Percentiles rank a stretch among this genome's conserved stretches.
These are phyloP conservation scores for Porodaedalea pini DNA, from an alignment of 1,284 basidiomycete genomes.

Conservation along the genomic window DNA sequence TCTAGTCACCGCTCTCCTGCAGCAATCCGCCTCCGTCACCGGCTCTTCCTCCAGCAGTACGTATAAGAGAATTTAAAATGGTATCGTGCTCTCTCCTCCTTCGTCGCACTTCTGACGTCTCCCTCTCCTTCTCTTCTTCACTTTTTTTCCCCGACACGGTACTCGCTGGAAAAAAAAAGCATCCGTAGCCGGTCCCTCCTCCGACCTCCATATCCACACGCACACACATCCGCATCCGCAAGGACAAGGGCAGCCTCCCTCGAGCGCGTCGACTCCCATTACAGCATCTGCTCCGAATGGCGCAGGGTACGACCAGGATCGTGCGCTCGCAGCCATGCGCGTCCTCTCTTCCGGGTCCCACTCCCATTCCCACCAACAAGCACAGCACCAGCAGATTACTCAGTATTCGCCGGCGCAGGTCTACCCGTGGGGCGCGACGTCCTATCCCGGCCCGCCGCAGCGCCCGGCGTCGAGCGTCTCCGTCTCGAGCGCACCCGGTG, in stretches of 20 bases:
- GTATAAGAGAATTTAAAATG: constrained; percentile 7
- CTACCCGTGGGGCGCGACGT: background rate
- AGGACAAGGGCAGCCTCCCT: background rate
- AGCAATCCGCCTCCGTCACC: background rate
- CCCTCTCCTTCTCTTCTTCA: background rate
- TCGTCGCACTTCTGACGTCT: background rate
- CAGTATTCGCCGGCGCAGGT: background rate
- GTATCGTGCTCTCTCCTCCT: background rate
- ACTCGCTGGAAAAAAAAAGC: background rate
- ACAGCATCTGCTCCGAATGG: background rate
- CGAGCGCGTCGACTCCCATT: background rate
- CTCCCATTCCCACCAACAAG: constrained; percentile 7
- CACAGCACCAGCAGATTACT: constrained; percentile 1
- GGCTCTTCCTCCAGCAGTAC: constrained; percentile 6
- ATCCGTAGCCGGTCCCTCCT: background rate
- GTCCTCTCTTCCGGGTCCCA: background rate
- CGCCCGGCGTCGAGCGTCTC: constrained; percentile 15
- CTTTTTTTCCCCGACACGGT: background rate
- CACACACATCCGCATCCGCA: background rate
- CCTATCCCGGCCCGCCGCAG: background rate
- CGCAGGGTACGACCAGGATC: background rate
- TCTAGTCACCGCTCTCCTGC: background rate
- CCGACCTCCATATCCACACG: background rate
- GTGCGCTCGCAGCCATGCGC: background rate
- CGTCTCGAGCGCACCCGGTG: constrained; percentile 4